A percentile compares a stretch with the other conserved stretches of the same genome.
Conservation (phyloP, 805 yeast species). For the Hanseniaspora thailandica region DNA sequence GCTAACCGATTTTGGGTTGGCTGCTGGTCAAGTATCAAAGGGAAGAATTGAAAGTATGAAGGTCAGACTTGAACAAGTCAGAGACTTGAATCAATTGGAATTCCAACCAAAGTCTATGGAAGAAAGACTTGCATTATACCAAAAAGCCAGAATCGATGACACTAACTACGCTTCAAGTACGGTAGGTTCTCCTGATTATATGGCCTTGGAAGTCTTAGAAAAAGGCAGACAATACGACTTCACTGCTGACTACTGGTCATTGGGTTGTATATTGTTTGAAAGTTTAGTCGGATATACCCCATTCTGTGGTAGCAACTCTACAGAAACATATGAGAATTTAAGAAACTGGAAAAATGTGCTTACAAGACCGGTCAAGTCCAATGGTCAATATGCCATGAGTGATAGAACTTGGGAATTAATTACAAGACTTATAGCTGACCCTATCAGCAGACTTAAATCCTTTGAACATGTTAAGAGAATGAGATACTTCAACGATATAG, state of each 20-base stretch:
- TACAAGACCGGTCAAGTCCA: constrained; percentile 81
- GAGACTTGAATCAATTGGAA: constrained; percentile 56
- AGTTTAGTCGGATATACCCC: constrained; percentile 96
- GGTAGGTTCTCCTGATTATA: constrained; percentile 97
- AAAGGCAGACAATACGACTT: constrained; percentile 80
- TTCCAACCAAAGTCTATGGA: constrained; percentile 60
- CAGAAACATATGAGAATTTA: constrained; percentile 87
- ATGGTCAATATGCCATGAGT: constrained; percentile 82
- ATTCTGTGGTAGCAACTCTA: constrained; percentile 83
- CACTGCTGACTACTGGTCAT: constrained; percentile 97
- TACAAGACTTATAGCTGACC: constrained; percentile 66
- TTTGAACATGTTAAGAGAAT: constrained; percentile 71
- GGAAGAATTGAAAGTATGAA: constrained; percentile 92
- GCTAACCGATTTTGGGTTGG: constrained; percentile 91
- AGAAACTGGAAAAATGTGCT: constrained; percentile 85
- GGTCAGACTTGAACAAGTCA: constrained; percentile 52
- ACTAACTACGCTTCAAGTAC: constrained; percentile 84
- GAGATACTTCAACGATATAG: constrained; percentile 73
- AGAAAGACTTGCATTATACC: constrained; percentile 80
- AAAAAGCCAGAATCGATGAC: constrained; percentile 60
- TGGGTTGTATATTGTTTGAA: constrained; percentile 95
- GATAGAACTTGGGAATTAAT: constrained; percentile 93
- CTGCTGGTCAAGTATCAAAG: constrained; percentile 88
- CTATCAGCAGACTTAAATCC: constrained; percentile 58
- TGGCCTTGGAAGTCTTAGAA: constrained; percentile 94